phyloP scores from a whole-genome alignment of 2,329 filamentous ascomycete species.

The Gyromitra esculenta region DNA sequence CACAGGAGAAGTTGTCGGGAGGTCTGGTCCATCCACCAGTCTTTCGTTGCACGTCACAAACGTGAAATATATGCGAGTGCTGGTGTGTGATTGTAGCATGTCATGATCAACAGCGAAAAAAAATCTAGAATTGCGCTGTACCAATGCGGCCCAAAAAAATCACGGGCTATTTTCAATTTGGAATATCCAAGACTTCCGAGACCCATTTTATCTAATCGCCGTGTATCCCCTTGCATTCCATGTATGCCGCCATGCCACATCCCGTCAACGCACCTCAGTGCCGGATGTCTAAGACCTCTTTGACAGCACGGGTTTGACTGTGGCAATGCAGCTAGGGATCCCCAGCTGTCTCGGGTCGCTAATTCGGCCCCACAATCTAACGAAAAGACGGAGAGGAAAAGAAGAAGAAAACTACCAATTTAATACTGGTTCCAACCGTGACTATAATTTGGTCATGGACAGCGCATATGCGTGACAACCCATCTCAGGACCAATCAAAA shows the following conservation, averaged over 20 bases:
- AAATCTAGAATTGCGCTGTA: too few relatives aligned
- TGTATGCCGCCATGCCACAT: background rate
- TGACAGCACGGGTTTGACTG: background rate
- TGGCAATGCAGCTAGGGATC: background rate
- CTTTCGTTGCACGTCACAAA: background rate
- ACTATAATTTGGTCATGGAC: background rate
- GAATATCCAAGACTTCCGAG: background rate
- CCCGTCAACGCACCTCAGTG: background rate
- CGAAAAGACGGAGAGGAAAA: background rate
- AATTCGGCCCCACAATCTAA: background rate
- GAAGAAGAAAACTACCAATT: background rate
- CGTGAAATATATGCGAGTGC: background rate
- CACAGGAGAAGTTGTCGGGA: background rate
- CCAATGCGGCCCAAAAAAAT: background rate
- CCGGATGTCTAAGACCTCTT: background rate
- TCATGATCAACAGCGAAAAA: too few relatives aligned
- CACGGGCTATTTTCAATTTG: too few relatives aligned
- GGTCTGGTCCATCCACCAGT: background rate
- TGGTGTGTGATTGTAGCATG: background rate
- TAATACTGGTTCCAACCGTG: background rate
- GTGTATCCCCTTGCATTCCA: too few relatives aligned
- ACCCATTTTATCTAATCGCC: background rate
- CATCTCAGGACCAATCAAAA: background rate
- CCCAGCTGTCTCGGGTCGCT: background rate
- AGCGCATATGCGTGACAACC: conserved; percentile 3